Base-by-base conservation (phyloP, 352 stramenopile genomes). In the Globisporangium lucens region DNA sequence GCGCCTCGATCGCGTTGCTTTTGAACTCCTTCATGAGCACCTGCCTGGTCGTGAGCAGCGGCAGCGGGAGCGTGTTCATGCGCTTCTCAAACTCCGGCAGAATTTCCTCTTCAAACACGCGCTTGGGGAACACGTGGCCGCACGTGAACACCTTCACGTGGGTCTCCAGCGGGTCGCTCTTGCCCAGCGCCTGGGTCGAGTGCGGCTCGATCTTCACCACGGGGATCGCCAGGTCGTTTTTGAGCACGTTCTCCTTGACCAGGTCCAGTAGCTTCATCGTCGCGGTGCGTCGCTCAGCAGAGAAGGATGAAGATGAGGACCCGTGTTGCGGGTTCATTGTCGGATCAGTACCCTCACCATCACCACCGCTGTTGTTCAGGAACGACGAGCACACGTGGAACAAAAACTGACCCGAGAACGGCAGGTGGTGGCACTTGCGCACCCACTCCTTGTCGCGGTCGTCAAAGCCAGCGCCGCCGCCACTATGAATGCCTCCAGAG, bases 111-210 rank as follows among this genome's bases (percentile, higher is more conserved):
- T 96, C 86, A 55, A 92, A 94, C 55, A 96, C 76, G 35, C 88
- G 85, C 75, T 94, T 94, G 10, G 88, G 85, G 62, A 93, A 96
- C 22, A 93, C 68, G 61, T 96, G 88, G 13, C 83, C 82, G 43
- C 88, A 96, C 13, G 86, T 90, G 63, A 96, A 96, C 2, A 78
- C 88, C 72, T 94, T 93, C 20, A 89, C 86, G 65, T 96, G 88
- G 15, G 88, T 96, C 66, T 96, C 88, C 8, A 96, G 73, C 29
- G 88, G 88, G 29, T 96, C 88, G 41, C 83, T 92, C 63, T 93
- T 92, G 52, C 88, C 88, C 24, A 96, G 71, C 13, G 77, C 72
- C 53, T 85, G 76, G 7, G 86, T 80, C 0, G 85, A 85, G 57
- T 96, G 86, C 0, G 85, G 84, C 29, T 73, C 59, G 35, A 96